phyloP scores from a whole-genome alignment of 257 asterid species.

The Nicotiana noctiflora region DNA sequence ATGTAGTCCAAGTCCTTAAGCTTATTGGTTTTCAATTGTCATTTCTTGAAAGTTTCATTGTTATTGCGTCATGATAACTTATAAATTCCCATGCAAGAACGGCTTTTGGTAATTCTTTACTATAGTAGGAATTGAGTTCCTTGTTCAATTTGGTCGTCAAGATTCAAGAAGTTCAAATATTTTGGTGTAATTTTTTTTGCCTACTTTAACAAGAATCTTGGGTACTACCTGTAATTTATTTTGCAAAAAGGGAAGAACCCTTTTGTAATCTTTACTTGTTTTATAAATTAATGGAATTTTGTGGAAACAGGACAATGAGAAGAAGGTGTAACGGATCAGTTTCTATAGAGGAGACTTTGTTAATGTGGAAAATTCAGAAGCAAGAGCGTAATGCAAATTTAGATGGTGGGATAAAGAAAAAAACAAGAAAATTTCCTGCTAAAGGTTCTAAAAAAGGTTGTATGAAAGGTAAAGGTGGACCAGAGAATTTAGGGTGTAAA shows the following conservation, averaged over 20 bases:
- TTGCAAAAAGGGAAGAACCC: neutral
- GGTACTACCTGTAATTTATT: neutral
- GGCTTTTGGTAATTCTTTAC: neutral
- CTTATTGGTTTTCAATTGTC: neutral
- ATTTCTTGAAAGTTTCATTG: neutral
- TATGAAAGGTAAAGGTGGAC: slow-evolving; percentile 27
- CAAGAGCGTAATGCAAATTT: neutral
- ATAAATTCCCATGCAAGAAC: neutral
- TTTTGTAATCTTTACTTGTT: neutral
- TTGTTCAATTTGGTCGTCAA: neutral
- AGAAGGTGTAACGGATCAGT: neutral
- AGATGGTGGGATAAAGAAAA: neutral
- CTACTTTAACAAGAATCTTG: neutral
- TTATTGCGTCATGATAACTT: neutral
- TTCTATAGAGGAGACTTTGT: slow-evolving; percentile 11
- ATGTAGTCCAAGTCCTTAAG: neutral
- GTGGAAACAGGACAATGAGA: neutral
- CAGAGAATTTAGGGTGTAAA: slow-evolving; percentile 15
- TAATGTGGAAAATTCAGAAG: slow-evolving; percentile 4
- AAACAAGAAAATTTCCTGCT: neutral
- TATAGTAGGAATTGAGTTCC: neutral
- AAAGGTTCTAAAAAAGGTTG: slow-evolving; percentile 21
- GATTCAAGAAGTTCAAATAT: neutral
- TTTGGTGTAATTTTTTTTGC: neutral
- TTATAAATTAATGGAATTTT: neutral